phyloP scores from a whole-genome alignment of 2,329 filamentous ascomycete genomes.

The Neodidymelliopsis sp. region DNA sequence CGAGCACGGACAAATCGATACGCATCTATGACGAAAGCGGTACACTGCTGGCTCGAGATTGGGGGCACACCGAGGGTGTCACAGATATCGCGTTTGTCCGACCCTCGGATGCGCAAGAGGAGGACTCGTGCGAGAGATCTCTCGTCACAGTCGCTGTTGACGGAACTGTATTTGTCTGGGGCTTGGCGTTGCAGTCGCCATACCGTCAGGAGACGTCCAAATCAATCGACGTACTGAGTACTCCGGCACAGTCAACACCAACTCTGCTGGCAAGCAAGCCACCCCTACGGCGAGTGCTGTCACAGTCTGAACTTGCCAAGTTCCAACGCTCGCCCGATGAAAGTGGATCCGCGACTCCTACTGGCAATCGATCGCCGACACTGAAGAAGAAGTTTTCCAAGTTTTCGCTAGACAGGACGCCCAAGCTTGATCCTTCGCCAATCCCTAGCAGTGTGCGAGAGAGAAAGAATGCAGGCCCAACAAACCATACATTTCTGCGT shows the following conservation, averaged over 20 bases:
- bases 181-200: conserved; percentile 37
- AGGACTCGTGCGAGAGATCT: conserved; percentile 58
- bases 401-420: conserved; percentile 53
- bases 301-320: conserved; percentile 84
- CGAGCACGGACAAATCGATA: conserved; percentile 94
- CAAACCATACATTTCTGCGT: conserved; percentile 21
- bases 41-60: conserved; percentile 82
- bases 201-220: conserved; percentile 44
- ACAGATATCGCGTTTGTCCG: conserved; percentile 75
- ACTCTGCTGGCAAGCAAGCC: conserved; percentile 60
- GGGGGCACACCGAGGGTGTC: conserved; percentile 93
- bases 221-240: conserved; percentile 48
- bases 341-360: conserved; percentile 42
- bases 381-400: conserved; percentile 65
- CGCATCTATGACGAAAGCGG: conserved; percentile 87
- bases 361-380: conserved; percentile 57
- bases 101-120: conserved; percentile 50
- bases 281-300: conserved; percentile 84
- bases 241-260: conserved; percentile 41
- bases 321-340: conserved; percentile 66
- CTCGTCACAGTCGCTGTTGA: conserved; percentile 60
- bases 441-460: conserved; percentile 35
- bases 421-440: conserved; percentile 55
- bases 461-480: conserved; percentile 26
- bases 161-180: conserved; percentile 61